Conservation (phyloP, 371 early-diverging fungal species). For the Lichtheimia ramosa region DNA sequence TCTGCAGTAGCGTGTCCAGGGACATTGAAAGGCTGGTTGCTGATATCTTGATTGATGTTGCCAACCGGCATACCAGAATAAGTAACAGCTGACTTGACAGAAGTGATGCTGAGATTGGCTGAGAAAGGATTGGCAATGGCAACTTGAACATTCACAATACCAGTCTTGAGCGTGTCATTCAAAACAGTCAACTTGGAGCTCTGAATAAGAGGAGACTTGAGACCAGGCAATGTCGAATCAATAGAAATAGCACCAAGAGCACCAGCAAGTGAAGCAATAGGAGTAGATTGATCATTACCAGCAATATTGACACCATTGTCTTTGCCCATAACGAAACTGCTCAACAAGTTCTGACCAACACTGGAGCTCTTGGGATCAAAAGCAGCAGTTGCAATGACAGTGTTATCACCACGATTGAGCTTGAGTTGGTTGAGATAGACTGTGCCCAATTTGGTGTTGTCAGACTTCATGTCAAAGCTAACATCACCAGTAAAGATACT, state of each 20-base stretch:
- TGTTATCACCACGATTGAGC: constrained; percentile 47
- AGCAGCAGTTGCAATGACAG: constrained; percentile 37
- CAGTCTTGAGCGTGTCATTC: constrained; percentile 37
- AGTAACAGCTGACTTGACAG: constrained; percentile 46
- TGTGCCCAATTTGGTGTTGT: constrained; percentile 37
- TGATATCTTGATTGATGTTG: constrained; percentile 46
- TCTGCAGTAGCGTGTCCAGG: constrained; percentile 30
- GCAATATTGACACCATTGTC: constrained; percentile 45
- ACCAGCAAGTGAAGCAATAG: constrained; percentile 41
- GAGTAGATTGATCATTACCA: constrained; percentile 43
- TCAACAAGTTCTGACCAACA: constrained; percentile 51
- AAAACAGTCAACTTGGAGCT: constrained; percentile 40
- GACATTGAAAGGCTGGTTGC: constrained; percentile 36
- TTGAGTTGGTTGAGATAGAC: constrained; percentile 45
- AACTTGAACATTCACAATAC: constrained; percentile 46
- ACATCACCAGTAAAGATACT: constrained; percentile 56
- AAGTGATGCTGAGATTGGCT: constrained; percentile 45
- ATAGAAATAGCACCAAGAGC: constrained; percentile 46
- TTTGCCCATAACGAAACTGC: constrained; percentile 50
- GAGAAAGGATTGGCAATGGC: constrained; percentile 58
- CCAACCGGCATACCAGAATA: constrained; percentile 50
- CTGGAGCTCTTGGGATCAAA: constrained; percentile 48
- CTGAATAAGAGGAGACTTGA: constrained; percentile 44
- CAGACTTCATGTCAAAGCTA: constrained; percentile 37
- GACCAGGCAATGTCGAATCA: constrained; percentile 47